phyloP scores from a whole-genome alignment of 2,329 filamentous ascomycete genomes.

The Ascochyta fabae region DNA sequence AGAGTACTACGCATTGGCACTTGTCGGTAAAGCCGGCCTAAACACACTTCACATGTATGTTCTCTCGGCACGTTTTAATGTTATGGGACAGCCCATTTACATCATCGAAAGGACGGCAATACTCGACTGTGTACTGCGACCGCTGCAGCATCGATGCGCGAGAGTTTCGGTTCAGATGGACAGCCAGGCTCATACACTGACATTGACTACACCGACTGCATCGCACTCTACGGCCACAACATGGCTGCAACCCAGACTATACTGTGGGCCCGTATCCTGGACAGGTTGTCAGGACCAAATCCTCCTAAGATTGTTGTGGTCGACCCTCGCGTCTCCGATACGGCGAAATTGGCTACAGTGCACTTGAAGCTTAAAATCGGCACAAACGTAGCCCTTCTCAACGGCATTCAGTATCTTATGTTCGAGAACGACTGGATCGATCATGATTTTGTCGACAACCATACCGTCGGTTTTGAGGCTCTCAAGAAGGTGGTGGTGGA shows the following conservation, averaged over 20 bases:
- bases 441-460: constrained; percentile 9
- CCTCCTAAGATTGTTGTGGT: constrained; percentile 14
- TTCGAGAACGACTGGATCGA: constrained; percentile 16
- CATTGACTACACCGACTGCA: constrained; percentile 16
- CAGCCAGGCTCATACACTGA: constrained; percentile 16
- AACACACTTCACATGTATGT: constrained; percentile 16
- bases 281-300: constrained; percentile 7
- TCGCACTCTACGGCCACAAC: constrained; percentile 12
- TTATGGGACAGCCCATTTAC: background rate
- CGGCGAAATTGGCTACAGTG: constrained; percentile 14
- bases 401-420: constrained; percentile 14
- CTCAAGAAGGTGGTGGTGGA: constrained; percentile 7
- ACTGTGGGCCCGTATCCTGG: constrained; percentile 9
- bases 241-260: constrained; percentile 16
- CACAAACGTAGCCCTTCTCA: constrained; percentile 15
- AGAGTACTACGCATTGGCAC: constrained; percentile 15
- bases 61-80: background rate
- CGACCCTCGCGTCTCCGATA: constrained; percentile 14
- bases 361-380: constrained; percentile 15
- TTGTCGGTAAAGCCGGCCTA: constrained; percentile 14
- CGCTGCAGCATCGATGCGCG: constrained; percentile 14
- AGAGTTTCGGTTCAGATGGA: constrained; percentile 12
- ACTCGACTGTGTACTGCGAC: constrained; percentile 14
- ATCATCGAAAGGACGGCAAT: constrained; percentile 5
- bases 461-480: constrained; percentile 8